Conservation (phyloP, 306 rosid genomes). For the Vigna unguiculata region DNA sequence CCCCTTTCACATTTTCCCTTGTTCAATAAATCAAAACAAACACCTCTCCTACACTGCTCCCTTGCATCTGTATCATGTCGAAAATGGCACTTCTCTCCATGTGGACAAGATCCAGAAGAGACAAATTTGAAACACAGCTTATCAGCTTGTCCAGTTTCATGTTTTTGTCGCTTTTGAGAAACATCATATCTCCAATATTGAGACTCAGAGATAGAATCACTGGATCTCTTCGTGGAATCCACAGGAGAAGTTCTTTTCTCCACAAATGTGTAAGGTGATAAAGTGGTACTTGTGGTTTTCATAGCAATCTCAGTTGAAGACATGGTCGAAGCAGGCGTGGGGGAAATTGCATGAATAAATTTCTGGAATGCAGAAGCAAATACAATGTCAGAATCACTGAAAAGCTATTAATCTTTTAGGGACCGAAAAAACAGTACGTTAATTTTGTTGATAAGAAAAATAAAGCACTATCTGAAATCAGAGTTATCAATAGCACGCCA, state of each 20-base stretch:
- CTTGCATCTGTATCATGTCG: constrained; percentile 83
- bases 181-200: constrained; percentile 98
- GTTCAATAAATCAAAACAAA: constrained; percentile 90
- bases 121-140: constrained; percentile 85
- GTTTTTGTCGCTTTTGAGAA: constrained; percentile 79
- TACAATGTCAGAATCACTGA: constrained; percentile 38
- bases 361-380: constrained; percentile 65
- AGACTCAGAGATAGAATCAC: constrained; percentile 63
- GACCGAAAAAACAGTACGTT: neutral
- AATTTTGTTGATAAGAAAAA: constrained; percentile 20
- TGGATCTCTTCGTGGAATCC: constrained; percentile 70
- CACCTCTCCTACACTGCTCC: constrained; percentile 83
- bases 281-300: constrained; percentile 74
- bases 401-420: constrained; percentile 38
- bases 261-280: constrained; percentile 67
- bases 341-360: constrained; percentile 96
- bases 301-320: constrained; percentile 77
- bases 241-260: constrained; percentile 50
- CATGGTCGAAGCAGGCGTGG: constrained; percentile 89
- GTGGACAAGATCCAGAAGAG: constrained; percentile 88
- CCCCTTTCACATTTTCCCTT: constrained; percentile 95
- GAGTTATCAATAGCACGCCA: neutral
- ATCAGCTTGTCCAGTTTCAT: constrained; percentile 67
- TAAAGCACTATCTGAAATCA: constrained; percentile 19
- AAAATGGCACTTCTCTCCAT: constrained; percentile 83